Evolutionary conservation across 139 green algal genomes (phyloP).

Genomic region (Dunaliella sp.): DNA sequence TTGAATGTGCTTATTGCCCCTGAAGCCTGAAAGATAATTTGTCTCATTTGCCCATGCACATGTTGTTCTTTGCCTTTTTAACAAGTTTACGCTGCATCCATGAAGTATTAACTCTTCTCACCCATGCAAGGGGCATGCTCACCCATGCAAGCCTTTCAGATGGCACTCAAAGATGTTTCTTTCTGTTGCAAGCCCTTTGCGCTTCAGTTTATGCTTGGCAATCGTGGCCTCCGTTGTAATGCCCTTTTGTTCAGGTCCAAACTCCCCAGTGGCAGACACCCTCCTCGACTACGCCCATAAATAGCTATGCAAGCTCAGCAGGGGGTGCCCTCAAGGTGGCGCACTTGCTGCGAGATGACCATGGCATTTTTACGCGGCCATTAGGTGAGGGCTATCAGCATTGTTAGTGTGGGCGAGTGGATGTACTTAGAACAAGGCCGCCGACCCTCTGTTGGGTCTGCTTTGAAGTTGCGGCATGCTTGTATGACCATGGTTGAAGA

Average conservation of each 20-base stretch:
- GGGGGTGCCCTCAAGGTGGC: slow-evolving; percentile 48
- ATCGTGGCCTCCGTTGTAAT: neutral
- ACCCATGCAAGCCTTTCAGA: neutral
- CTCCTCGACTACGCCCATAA: neutral
- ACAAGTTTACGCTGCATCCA: too few species aligned
- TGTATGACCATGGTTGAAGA: neutral
- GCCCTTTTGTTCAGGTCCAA: neutral
- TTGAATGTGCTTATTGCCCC: too few species aligned
- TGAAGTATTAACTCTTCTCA: too few species aligned
- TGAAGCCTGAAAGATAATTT: too few species aligned
- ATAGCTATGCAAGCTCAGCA: slow-evolving; percentile 7
- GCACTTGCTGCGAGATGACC: slow-evolving; percentile 25
- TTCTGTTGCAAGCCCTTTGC: neutral
- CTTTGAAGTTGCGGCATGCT: neutral
- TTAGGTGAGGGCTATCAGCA: slow-evolving; percentile 53
- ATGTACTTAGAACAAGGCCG: too few species aligned
- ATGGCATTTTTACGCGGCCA: slow-evolving; percentile 78
- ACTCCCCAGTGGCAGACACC: neutral
- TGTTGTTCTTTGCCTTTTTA: too few species aligned
- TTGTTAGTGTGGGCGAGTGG: neutral
- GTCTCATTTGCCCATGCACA: too few species aligned
- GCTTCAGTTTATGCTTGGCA: neutral
- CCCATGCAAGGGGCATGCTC: too few species aligned
- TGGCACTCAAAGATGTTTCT: neutral
- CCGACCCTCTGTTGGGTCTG: too few species aligned